Conservation (phyloP, 2,329 filamentous ascomycete genomes). For the Ustulina deusta region DNA sequence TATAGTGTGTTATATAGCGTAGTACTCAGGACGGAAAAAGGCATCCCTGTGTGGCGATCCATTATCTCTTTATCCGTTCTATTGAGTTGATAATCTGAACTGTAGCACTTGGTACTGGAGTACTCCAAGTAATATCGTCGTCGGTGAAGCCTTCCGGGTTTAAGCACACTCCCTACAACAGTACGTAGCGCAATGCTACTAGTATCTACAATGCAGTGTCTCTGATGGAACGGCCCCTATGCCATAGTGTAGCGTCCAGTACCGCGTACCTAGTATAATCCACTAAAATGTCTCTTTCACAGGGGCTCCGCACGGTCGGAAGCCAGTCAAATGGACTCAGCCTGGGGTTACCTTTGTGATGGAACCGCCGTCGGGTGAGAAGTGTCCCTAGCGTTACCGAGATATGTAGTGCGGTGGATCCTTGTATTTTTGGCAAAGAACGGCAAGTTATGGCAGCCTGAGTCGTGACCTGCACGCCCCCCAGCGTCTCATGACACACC, state of each 20-base stretch:
- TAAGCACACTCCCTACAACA: slow-evolving; percentile 5
- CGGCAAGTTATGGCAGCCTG: slow-evolving; percentile 33
- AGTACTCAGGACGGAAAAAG: not conserved
- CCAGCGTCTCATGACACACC: slow-evolving; percentile 32
- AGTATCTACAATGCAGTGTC: not conserved
- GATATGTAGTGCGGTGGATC: slow-evolving; percentile 44
- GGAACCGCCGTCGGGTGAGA: slow-evolving; percentile 50
- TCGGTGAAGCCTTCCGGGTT: slow-evolving; percentile 17
- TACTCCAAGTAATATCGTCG: not conserved
- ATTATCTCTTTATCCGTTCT: slow-evolving; percentile 15
- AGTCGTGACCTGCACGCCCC: slow-evolving; percentile 34
- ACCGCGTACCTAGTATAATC: slow-evolving; percentile 5
- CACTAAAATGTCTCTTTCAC: slow-evolving; percentile 11
- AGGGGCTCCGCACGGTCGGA: slow-evolving; percentile 41
- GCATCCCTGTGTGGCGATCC: not conserved
- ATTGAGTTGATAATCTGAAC: not conserved
- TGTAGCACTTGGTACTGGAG: not conserved
- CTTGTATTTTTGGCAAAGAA: slow-evolving; percentile 44
- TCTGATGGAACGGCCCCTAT: not conserved
- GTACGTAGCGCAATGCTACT: no score
- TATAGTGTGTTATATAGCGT: no score
- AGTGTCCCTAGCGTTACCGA: slow-evolving; percentile 50
- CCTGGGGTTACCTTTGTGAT: slow-evolving; percentile 51
- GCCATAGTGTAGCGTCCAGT: not conserved
- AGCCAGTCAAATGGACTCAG: slow-evolving; percentile 44